Percentiles rank a stretch among this genome's conserved stretches.
Evolutionary conservation across 805 yeast genomes (phyloP).

Genomic region (Dipodascus geniculatus): DNA sequence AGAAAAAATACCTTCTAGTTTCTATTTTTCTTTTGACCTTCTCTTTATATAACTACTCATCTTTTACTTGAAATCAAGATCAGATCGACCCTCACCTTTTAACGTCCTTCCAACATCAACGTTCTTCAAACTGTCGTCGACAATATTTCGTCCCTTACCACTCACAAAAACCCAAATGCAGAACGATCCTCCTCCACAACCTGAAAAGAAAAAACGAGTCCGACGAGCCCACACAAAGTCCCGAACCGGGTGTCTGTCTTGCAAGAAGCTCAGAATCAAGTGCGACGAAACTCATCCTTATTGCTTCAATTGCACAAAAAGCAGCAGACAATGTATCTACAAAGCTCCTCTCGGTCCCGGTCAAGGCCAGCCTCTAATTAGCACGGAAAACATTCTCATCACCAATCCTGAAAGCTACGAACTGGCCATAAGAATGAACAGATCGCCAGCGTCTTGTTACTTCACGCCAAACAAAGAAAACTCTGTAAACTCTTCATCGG

Average conservation of each 20-base stretch:
- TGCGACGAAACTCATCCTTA: conserved; percentile 66
- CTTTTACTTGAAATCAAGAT: too few relatives aligned
- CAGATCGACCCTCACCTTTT: too few relatives aligned
- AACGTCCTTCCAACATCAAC: too few relatives aligned
- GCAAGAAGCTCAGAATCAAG: conserved; percentile 14
- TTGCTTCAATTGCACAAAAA: conserved; percentile 54
- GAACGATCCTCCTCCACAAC: too few relatives aligned
- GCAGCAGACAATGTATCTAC: background rate
- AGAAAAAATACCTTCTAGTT: too few relatives aligned
- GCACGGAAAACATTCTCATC: background rate
- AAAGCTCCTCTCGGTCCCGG: background rate
- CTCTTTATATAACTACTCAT: background rate
- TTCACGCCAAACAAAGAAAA: background rate
- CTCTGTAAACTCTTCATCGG: background rate
- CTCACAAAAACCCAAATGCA: background rate
- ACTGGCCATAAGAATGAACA: background rate
- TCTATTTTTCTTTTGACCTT: background rate
- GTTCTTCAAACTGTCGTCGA: too few relatives aligned
- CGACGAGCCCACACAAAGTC: conserved; percentile 5
- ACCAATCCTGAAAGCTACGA: background rate
- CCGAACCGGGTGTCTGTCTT: conserved; percentile 12
- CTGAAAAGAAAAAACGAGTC: background rate
- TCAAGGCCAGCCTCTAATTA: background rate
- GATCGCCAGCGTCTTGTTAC: background rate
- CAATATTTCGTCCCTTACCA: too few relatives aligned